Evolutionary conservation across 1,284 basidiomycete species (phyloP).

Genomic region (Tylopilus sp.): DNA sequence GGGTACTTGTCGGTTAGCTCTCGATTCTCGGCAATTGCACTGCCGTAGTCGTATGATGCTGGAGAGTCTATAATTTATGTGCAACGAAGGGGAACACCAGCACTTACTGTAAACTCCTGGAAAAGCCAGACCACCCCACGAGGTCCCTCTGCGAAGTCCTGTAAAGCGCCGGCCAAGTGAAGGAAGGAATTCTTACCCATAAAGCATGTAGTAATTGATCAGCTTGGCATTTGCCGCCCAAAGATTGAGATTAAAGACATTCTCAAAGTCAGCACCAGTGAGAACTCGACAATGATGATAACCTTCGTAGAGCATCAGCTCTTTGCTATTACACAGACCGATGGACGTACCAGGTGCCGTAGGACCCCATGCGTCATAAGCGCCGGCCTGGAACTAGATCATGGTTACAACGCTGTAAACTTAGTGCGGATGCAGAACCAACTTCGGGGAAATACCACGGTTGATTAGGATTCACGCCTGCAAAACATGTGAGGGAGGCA

Average conservation of each 20-base stretch:
- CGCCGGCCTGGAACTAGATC: constrained; percentile 60
- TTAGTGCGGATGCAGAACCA: constrained; percentile 3
- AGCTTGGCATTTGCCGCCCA: constrained; percentile 75
- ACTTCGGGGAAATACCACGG: constrained; percentile 35
- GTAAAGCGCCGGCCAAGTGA: constrained; percentile 1
- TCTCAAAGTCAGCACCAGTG: constrained; percentile 66
- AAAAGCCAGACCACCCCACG: constrained; percentile 72
- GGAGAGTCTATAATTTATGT: constrained; percentile 12
- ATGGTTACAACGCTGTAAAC: constrained; percentile 9
- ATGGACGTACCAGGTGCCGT: constrained; percentile 47
- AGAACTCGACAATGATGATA: constrained; percentile 50
- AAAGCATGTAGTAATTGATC: constrained; percentile 76
- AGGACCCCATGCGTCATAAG: constrained; percentile 72
- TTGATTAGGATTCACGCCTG: constrained; percentile 27
- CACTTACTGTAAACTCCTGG: constrained; percentile 53
- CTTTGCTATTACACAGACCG: background rate
- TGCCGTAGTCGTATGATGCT: constrained; percentile 65
- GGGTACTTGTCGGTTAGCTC: constrained; percentile 64
- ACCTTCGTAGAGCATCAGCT: constrained; percentile 28
- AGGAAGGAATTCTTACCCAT: constrained; percentile 44
- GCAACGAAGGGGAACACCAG: background rate
- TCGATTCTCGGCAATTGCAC: constrained; percentile 63
- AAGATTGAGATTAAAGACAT: constrained; percentile 68
- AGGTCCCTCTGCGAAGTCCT: constrained; percentile 54
- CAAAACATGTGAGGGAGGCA: constrained; percentile 7